Evolutionary conservation across 2,329 filamentous ascomycete species (phyloP).

Genomic region (Hypoxylon sp.): DNA sequence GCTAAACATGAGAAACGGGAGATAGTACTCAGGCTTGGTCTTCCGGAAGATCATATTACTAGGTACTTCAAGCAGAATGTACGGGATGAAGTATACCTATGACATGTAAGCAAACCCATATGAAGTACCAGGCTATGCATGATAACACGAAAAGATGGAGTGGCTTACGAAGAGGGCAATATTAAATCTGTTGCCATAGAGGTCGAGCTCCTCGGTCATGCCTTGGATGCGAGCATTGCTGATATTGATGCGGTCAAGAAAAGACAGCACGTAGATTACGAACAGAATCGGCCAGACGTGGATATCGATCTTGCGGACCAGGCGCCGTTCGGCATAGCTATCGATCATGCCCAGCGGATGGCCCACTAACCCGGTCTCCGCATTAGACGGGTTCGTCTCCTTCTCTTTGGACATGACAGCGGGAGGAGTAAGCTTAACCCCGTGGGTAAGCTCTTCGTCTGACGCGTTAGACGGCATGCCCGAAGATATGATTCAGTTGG

Average conservation of each 20-base stretch:
- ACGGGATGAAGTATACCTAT: slow-evolving; percentile 58
- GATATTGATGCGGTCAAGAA: slow-evolving; percentile 63
- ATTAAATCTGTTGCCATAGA: slow-evolving; percentile 61
- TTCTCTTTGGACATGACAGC: slow-evolving; percentile 27
- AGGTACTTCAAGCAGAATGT: slow-evolving; percentile 62
- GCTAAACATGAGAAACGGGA: slow-evolving; percentile 58
- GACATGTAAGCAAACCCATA: slow-evolving; percentile 15
- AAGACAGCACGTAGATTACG: slow-evolving; percentile 60
- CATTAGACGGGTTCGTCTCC: slow-evolving; percentile 5
- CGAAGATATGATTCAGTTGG: slow-evolving; percentile 11
- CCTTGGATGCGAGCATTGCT: slow-evolving; percentile 64
- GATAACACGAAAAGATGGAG: not conserved
- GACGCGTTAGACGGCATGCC: slow-evolving; percentile 26
- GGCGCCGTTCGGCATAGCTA: slow-evolving; percentile 54
- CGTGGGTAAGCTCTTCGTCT: slow-evolving; percentile 31
- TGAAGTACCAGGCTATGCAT: not conserved
- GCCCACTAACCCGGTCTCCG: slow-evolving; percentile 7
- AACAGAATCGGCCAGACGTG: slow-evolving; percentile 60
- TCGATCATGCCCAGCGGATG: slow-evolving; percentile 49
- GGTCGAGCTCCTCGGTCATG: slow-evolving; percentile 59
- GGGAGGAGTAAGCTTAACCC: slow-evolving; percentile 16
- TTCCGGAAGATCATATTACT: slow-evolving; percentile 63
- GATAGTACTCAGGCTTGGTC: slow-evolving; percentile 57
- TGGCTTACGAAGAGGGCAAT: slow-evolving; percentile 57
- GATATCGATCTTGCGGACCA: slow-evolving; percentile 60